These are phyloP conservation scores for Plicaturopsis crispa DNA, from an alignment of 768 basidiomycete genomes.

Conservation along the genomic window DNA sequence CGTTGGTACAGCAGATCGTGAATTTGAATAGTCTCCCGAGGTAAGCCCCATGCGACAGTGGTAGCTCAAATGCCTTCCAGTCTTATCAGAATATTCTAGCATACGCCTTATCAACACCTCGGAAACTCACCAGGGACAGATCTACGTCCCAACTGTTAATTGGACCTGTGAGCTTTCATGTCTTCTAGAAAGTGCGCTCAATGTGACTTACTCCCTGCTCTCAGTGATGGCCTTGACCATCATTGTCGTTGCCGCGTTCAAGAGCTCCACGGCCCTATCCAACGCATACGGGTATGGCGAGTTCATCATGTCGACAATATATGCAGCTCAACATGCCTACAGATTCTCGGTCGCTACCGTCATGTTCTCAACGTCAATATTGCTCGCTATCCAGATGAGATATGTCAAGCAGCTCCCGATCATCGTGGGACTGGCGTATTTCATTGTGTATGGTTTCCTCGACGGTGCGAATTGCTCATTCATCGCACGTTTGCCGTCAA, in stretches of 20 bases:
- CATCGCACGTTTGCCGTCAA: too few relatives aligned
- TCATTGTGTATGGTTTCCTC: constrained; percentile 53
- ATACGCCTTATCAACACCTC: constrained; percentile 55
- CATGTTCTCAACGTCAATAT: constrained; percentile 52
- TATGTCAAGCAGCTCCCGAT: constrained; percentile 45
- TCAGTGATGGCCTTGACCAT: constrained; percentile 44
- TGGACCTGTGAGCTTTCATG: constrained; percentile 30
- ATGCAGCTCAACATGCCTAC: constrained; percentile 20
- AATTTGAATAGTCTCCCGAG: constrained; percentile 52
- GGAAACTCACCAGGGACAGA: constrained; percentile 51
- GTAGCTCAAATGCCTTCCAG: too few relatives aligned
- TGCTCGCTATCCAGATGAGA: constrained; percentile 50
- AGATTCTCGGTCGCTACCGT: constrained; percentile 62
- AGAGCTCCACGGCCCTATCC: constrained; percentile 42
- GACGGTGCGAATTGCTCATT: constrained; percentile 42
- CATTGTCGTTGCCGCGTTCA: constrained; percentile 49
- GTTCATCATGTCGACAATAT: constrained; percentile 7
- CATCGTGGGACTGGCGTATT: constrained; percentile 35
- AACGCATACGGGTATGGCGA: constrained; percentile 54
- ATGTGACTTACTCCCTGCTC: too few relatives aligned
- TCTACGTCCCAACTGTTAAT: constrained; percentile 60
- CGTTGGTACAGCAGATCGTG: constrained; percentile 56
- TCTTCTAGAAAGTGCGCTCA: too few relatives aligned
- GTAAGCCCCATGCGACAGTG: too few relatives aligned
- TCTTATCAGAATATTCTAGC: too few relatives aligned